phyloP scores from a whole-genome alignment of 164 flowering plant genomes.

The Macadamia integrifolia region DNA sequence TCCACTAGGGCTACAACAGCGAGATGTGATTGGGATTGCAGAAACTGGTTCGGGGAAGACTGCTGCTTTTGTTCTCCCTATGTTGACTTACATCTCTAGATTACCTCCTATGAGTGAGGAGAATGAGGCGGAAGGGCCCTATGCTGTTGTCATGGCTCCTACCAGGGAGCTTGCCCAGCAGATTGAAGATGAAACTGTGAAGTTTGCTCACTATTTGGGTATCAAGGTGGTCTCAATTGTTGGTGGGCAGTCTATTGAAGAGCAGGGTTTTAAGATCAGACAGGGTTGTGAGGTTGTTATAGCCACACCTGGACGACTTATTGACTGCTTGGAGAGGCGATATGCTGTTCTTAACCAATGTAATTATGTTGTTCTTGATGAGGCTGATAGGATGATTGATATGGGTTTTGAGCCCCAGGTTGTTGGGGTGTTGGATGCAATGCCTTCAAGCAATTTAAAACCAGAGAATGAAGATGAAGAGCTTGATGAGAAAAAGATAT shows the following conservation, averaged over 20 bases:
- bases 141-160: slow-evolving; percentile 94
- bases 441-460: slow-evolving; percentile 88
- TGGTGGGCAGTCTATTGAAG: slow-evolving; percentile 91
- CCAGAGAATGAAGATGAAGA: slow-evolving; percentile 96
- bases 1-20: slow-evolving; percentile 78
- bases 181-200: slow-evolving; percentile 85
- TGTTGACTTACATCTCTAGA: slow-evolving; percentile 71
- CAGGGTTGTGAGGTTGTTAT: slow-evolving; percentile 88
- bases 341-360: slow-evolving; percentile 79
- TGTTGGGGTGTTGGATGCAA: slow-evolving; percentile 79
- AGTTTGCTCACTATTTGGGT: slow-evolving; percentile 77
- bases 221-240: slow-evolving; percentile 80
- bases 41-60: slow-evolving; percentile 97
- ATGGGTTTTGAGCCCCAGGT: slow-evolving; percentile 97
- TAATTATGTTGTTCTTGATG: slow-evolving; percentile 89
- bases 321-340: slow-evolving; percentile 76
- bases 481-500: slow-evolving; percentile 80
- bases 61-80: slow-evolving; percentile 91
- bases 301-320: slow-evolving; percentile 84
- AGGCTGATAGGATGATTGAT: slow-evolving; percentile 94
- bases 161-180: slow-evolving; percentile 92
- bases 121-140: slow-evolving; percentile 87
- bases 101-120: slow-evolving; percentile 78
- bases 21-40: slow-evolving; percentile 88
- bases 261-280: slow-evolving; percentile 75